These are phyloP conservation scores for Syncephalis fuscata DNA, from an alignment of 371 early-diverging fungal genomes.

Conservation along the genomic window DNA sequence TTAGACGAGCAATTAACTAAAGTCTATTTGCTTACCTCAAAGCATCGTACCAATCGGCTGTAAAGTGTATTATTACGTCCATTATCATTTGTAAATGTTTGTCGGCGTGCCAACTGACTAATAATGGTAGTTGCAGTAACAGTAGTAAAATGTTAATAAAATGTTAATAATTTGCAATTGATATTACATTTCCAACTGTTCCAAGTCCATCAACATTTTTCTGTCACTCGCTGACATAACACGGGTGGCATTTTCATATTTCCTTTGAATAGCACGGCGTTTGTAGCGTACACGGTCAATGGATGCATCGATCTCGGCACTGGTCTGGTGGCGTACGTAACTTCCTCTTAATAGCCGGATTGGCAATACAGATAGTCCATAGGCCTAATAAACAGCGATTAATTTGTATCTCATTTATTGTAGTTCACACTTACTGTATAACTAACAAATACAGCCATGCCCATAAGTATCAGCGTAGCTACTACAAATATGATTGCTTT, in stretches of 20 bases:
- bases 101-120: too few species aligned
- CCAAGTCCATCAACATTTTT: conserved; percentile 21
- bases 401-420: not conserved
- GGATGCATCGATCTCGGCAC: conserved; percentile 17
- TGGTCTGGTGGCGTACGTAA: conserved; percentile 15
- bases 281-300: conserved; percentile 18
- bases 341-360: conserved; percentile 25
- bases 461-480: conserved; percentile 23
- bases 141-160: too few species aligned
- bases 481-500: conserved; percentile 27
- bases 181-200: conserved; percentile 27
- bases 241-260: conserved; percentile 13
- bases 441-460: conserved; percentile 23
- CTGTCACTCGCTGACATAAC: conserved; percentile 20
- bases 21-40: too few species aligned
- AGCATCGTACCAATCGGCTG: too few species aligned
- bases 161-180: too few species aligned
- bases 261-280: conserved; percentile 19
- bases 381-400: conserved; percentile 19
- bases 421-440: conserved; percentile 20
- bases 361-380: conserved; percentile 32
- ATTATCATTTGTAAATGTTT: too few species aligned
- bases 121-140: too few species aligned
- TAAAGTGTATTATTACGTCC: too few species aligned
- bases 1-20: too few species aligned